These are phyloP conservation scores for Ophiostoma novo-ulmi DNA, from an alignment of 2,329 filamentous ascomycete genomes.

Conservation along the genomic window DNA sequence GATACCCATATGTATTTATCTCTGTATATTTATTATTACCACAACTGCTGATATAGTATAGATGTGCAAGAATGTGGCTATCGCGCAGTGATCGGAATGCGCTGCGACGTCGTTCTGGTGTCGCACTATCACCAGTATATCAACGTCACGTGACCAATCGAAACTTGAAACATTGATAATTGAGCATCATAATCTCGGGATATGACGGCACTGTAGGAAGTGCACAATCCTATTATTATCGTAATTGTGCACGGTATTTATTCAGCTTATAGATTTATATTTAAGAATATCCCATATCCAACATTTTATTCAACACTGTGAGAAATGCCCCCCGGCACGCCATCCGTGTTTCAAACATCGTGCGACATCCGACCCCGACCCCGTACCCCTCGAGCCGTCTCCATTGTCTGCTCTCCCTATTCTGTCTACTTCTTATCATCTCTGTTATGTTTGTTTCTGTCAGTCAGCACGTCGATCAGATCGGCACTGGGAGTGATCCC, in stretches of 20 bases:
- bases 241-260: too few relatives aligned
- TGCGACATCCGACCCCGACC: constrained; percentile 8
- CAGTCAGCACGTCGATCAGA: background rate
- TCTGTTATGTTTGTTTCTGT: background rate
- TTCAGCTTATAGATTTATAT: background rate
- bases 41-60: background rate
- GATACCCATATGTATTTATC: background rate
- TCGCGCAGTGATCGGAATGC: background rate
- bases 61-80: background rate
- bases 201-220: too few relatives aligned
- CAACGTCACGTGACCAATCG: too few relatives aligned
- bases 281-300: background rate
- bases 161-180: too few relatives aligned
- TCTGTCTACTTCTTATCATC: background rate
- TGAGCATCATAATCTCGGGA: too few relatives aligned
- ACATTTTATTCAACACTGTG: background rate
- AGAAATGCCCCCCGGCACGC: background rate
- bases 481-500: constrained; percentile 1
- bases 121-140: background rate
- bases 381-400: background rate
- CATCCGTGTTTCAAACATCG: constrained; percentile 10
- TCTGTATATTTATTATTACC: background rate
- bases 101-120: background rate
- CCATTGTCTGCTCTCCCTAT: background rate
- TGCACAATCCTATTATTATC: too few relatives aligned